Evolutionary conservation across 352 stramenopile species (phyloP).

Genomic region (Globisporangium nagaii): DNA sequence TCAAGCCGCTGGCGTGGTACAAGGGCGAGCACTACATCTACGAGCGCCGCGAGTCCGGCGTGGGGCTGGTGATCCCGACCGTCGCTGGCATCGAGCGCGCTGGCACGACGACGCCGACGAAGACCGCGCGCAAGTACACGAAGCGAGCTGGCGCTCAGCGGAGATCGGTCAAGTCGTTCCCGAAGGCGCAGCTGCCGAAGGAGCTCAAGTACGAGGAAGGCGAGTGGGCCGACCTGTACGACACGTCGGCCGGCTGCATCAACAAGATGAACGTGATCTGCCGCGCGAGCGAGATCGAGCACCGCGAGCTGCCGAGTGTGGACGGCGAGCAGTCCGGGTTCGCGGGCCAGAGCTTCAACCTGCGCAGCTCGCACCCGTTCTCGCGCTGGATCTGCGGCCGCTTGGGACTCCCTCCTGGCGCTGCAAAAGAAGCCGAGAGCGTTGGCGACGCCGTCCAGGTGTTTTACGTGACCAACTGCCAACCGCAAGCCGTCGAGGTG

Average conservation of each 20-base stretch:
- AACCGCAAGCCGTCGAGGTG: constrained; percentile 78
- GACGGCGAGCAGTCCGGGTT: constrained; percentile 47
- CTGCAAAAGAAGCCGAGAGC: constrained; percentile 94
- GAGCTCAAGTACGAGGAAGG: constrained; percentile 45
- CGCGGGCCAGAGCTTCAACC: constrained; percentile 87
- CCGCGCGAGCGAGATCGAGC: constrained; percentile 61
- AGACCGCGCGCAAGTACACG: constrained; percentile 28
- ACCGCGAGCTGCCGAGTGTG: constrained; percentile 61
- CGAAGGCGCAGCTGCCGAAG: constrained; percentile 40
- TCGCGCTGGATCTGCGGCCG: constrained; percentile 89
- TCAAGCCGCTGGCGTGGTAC: constrained; percentile 86
- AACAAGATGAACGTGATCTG: constrained; percentile 84
- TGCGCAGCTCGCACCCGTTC: constrained; percentile 58
- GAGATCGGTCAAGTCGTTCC: constrained; percentile 33
- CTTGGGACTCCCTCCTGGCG: constrained; percentile 87
- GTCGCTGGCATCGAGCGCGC: constrained; percentile 65
- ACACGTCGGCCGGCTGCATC: constrained; percentile 40
- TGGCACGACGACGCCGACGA: constrained; percentile 49
- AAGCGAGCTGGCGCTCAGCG: constrained; percentile 16
- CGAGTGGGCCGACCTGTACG: constrained; percentile 74
- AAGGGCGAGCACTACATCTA: constrained; percentile 86
- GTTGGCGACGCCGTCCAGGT: constrained; percentile 92
- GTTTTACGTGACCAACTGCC: constrained; percentile 91
- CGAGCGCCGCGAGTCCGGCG: constrained; percentile 73
- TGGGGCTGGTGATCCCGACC: constrained; percentile 76